Base-by-base conservation (phyloP, 345 rosid species). In the Sonneratia caseolaris region DNA sequence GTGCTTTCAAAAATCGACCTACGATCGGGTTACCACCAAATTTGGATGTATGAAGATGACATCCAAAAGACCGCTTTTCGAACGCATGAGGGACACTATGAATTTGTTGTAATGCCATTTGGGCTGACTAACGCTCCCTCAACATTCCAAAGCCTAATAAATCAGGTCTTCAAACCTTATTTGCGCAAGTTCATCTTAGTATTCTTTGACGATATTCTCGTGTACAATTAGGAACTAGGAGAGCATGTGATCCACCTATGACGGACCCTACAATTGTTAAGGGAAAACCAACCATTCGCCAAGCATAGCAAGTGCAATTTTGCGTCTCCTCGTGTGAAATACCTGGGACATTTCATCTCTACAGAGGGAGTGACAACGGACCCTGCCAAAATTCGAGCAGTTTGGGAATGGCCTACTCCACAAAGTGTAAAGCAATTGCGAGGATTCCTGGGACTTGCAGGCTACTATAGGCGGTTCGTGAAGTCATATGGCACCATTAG, bases 31-130 rank as follows among this genome's bases (percentile, higher is more conserved):
- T 77, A 72, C 7, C 72, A 77, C 35, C 73, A 72, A 42, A 69
- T 77, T 8, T 21, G 66, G 19, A 62, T 77, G 59, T 21, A 9
- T 1, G 32, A 8, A 0, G 12, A 4, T 0, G 76, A 77, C 21
- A 22, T 73, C 4, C 18, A 27, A 14, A 72, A 77, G 22, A 77
- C 70, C 6, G 53, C 57, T 1, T 72, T 77, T 21, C 10, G 55
- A 10, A 72, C 56, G 11, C 79, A 76, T 37, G 55, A 68, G 8
- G 76, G 76, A 9, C 79, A 77, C 38, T 72, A 61, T 37, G 76
- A 77, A 12, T 77, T 68, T 27, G 12, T 72, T 0, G 76, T 73
- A 0, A 73, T 77, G 80, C 68, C 74, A 16, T 70, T 73, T 51
- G 70, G 74, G 0, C 43, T 77, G 3, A 68, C 76, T 0, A 77